These are phyloP conservation scores for Phytophthora chlamydospora DNA, from an alignment of 352 stramenopile species.

Conservation along the genomic window DNA sequence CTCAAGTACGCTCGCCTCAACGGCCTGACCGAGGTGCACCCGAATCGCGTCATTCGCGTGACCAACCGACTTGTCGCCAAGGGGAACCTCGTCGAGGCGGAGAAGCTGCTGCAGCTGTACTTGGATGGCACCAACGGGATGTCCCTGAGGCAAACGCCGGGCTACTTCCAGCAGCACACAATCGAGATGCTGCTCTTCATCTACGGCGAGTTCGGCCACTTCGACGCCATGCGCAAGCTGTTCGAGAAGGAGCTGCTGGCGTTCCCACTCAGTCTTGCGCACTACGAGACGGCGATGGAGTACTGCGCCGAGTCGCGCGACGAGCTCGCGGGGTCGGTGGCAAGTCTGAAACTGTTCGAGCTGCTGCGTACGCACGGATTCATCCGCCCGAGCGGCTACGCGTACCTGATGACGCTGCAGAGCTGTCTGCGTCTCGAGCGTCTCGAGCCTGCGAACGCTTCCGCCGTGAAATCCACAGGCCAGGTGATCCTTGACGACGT, in stretches of 20 bases:
- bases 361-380: conserved; percentile 68
- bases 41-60: conserved; percentile 53
- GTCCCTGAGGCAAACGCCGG: conserved; percentile 55
- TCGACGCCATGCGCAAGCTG: conserved; percentile 49
- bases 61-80: conserved; percentile 50
- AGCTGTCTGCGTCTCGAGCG: conserved; percentile 58
- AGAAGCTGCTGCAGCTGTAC: conserved; percentile 63
- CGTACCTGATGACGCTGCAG: conserved; percentile 76
- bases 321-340: conserved; percentile 41
- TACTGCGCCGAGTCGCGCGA: conserved; percentile 47
- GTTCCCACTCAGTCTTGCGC: conserved; percentile 57
- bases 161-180: conserved; percentile 65
- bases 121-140: conserved; percentile 41
- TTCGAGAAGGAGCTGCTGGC: conserved; percentile 58
- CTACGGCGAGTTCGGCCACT: conserved; percentile 58
- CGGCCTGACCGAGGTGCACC: conserved; percentile 36
- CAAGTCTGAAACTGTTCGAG: conserved; percentile 78
- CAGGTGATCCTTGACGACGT: conserved; percentile 60
- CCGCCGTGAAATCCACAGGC: conserved; percentile 41
- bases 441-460: conserved; percentile 45
- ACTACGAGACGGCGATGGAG: conserved; percentile 80
- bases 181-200: conserved; percentile 79
- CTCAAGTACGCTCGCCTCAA: conserved; percentile 66
- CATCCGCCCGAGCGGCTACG: conserved; percentile 74
- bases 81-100: conserved; percentile 50